These are phyloP conservation scores for Trametes cinnabarina DNA, from an alignment of 768 basidiomycete species.

Conservation along the genomic window DNA sequence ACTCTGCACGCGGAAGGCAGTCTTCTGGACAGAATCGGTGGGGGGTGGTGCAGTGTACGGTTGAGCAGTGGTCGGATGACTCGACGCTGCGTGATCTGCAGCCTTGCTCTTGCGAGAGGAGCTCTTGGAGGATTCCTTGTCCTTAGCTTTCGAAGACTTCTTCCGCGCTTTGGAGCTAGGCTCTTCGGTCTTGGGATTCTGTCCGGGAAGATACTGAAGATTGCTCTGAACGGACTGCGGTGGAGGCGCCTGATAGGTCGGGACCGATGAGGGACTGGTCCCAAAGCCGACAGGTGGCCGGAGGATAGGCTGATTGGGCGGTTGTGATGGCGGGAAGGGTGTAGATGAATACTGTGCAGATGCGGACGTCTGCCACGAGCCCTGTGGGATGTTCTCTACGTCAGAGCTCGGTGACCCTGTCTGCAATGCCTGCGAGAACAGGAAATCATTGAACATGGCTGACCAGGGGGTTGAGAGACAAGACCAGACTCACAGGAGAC, in stretches of 20 bases:
- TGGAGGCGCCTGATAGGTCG: slow-evolving; percentile 3
- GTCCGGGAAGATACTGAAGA: slow-evolving; percentile 3
- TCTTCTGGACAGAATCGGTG: slow-evolving; percentile 1
- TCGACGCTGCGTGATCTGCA: background rate
- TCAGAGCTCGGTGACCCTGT: slow-evolving; percentile 14
- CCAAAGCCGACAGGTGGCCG: slow-evolving; percentile 22
- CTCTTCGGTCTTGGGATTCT: background rate
- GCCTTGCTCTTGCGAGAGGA: slow-evolving; percentile 12
- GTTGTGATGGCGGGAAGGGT: background rate
- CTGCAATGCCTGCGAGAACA: slow-evolving; percentile 1
- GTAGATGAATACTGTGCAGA: slow-evolving; percentile 7
- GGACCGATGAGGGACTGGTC: background rate
- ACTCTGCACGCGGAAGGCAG: slow-evolving; percentile 16
- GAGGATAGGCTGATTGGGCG: slow-evolving; percentile 2
- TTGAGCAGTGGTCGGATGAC: background rate
- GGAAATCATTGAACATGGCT: background rate
- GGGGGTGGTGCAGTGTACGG: background rate
- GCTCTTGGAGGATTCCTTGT: slow-evolving; percentile 8
- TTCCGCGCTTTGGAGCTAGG: slow-evolving; percentile 2
- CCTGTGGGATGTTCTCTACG: background rate
- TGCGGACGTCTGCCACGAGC: background rate
- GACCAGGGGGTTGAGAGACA: background rate
- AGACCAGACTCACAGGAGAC: slow-evolving; percentile 2
- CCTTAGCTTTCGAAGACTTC: slow-evolving; percentile 15
- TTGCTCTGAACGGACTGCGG: background rate